A percentile compares a stretch with the other conserved stretches of the same genome.
These are phyloP conservation scores for Escovopsis sp. DNA, from an alignment of 2,329 filamentous ascomycete genomes.

Conservation along the genomic window DNA sequence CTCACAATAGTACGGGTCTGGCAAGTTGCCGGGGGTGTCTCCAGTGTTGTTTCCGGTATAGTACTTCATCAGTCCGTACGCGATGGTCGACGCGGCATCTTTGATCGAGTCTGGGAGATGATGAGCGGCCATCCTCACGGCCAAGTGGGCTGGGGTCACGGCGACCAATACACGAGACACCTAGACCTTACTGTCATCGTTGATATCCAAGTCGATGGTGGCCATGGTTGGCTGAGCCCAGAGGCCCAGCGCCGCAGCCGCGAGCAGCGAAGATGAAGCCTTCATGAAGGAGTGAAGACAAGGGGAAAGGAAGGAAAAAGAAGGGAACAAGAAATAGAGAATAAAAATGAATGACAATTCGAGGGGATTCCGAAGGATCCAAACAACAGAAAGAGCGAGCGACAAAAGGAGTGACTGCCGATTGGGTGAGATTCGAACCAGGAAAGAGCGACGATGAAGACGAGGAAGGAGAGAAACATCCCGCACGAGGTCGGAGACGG, in stretches of 20 bases:
- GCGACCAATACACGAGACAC: neutral
- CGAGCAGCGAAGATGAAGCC: neutral
- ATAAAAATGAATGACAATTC: neutral
- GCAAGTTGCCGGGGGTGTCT: conserved; percentile 42
- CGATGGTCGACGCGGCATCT: conserved; percentile 30
- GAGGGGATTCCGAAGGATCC: neutral
- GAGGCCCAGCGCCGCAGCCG: neutral
- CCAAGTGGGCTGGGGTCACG: too few species aligned
- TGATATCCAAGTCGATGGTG: neutral
- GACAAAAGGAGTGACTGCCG: neutral
- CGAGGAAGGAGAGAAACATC: neutral
- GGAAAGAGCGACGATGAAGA: neutral
- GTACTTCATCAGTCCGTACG: conserved; percentile 32
- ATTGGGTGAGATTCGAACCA: neutral
- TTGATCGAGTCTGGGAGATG: conserved; percentile 33
- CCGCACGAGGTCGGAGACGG: too few species aligned
- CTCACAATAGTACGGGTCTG: conserved; percentile 50
- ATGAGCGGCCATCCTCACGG: neutral
- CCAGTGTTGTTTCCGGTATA: conserved; percentile 45
- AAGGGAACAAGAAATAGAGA: neutral
- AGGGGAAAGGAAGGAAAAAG: neutral
- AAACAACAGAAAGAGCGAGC: neutral
- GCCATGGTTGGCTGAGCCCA: neutral
- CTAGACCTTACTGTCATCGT: neutral
- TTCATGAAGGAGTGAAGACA: neutral